phyloP scores from a whole-genome alignment of 2,329 filamentous ascomycete genomes.

The Fusarium penzigii region DNA sequence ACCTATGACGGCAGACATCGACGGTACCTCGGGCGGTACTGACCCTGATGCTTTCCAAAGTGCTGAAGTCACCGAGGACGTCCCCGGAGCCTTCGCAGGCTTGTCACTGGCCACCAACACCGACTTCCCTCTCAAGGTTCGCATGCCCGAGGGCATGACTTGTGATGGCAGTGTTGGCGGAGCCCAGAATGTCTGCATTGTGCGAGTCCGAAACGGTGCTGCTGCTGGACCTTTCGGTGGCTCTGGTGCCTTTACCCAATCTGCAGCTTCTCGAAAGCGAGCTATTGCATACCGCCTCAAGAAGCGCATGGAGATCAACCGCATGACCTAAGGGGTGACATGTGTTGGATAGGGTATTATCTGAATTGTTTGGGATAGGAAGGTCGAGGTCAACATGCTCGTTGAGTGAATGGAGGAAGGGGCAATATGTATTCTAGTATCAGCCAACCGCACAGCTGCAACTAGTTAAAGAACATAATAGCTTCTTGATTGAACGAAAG shows the following conservation, averaged over 20 bases:
- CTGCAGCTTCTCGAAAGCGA: slow-evolving; percentile 58
- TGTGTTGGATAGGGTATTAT: neutral
- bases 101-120: slow-evolving; percentile 60
- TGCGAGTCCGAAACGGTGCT: slow-evolving; percentile 63
- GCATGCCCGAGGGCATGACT: slow-evolving; percentile 69
- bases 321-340: neutral
- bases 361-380: neutral
- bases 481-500: too few relatives aligned
- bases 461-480: neutral
- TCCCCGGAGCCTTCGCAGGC: slow-evolving; percentile 59
- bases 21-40: slow-evolving; percentile 63
- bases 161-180: slow-evolving; percentile 61
- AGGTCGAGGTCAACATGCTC: neutral
- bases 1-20: slow-evolving; percentile 60
- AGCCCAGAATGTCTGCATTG: slow-evolving; percentile 63
- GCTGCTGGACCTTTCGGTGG: slow-evolving; percentile 68
- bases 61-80: slow-evolving; percentile 60
- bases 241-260: slow-evolving; percentile 66
- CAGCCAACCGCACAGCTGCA: neutral
- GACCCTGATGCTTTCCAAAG: slow-evolving; percentile 60
- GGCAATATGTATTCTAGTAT: neutral
- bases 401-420: neutral
- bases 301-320: slow-evolving; percentile 39
- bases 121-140: slow-evolving; percentile 65
- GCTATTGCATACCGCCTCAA: slow-evolving; percentile 55